A percentile compares a stretch with the other conserved stretches of the same genome.
These are phyloP conservation scores for Lentinula aciculospora DNA, from an alignment of 768 basidiomycete genomes.

Conservation along the genomic window DNA sequence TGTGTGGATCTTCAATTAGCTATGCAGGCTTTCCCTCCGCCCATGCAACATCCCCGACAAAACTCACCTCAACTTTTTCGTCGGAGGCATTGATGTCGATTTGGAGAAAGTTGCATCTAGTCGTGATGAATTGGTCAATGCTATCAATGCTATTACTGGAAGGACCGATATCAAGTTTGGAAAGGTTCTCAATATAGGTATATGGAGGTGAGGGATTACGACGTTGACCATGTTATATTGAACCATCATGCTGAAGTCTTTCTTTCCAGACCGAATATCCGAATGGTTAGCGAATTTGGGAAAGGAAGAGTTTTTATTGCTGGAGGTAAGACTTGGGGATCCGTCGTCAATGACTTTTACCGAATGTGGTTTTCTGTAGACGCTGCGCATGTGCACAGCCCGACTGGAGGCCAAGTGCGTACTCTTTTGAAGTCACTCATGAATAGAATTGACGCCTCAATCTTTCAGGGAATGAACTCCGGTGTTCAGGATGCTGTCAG, in stretches of 20 bases:
- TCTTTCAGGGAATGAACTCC: conserved; percentile 18
- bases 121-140: conserved; percentile 13
- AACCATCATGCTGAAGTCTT: background rate
- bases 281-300: conserved; percentile 20
- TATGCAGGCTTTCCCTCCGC: conserved; percentile 22
- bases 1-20: background rate
- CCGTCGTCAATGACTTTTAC: background rate
- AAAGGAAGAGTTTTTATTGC: conserved; percentile 18
- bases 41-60: conserved; percentile 22
- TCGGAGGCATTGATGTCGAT: conserved; percentile 21
- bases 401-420: conserved; percentile 20
- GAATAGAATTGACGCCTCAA: too few relatives aligned
- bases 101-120: conserved; percentile 11
- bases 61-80: conserved; percentile 23
- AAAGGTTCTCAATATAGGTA: conserved; percentile 16
- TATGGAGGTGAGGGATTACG: conserved; percentile 14
- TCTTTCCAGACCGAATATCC: conserved; percentile 18
- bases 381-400: conserved; percentile 17
- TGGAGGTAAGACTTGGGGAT: conserved; percentile 15
- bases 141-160: conserved; percentile 14
- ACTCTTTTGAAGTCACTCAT: background rate
- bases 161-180: conserved; percentile 19
- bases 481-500: conserved; percentile 21
- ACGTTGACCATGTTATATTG: too few relatives aligned
- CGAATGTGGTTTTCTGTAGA: conserved; percentile 3